A percentile compares a stretch with the other conserved stretches of the same genome.
Conservation (phyloP, 2,329 filamentous ascomycete genomes). For the Fusarium udum region DNA sequence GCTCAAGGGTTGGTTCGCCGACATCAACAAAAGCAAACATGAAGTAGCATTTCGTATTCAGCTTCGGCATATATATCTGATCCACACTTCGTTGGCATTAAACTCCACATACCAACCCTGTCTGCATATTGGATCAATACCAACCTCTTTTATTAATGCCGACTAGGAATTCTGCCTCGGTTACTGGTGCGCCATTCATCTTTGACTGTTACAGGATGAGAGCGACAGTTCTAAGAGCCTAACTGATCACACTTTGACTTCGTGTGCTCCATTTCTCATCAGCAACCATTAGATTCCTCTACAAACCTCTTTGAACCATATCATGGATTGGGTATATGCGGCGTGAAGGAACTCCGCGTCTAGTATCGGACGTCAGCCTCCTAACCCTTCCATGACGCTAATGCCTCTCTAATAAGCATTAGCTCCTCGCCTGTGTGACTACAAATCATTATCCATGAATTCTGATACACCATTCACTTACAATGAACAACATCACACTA, state of each 20-base stretch:
- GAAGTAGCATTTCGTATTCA: background rate
- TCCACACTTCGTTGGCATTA: constrained; percentile 14
- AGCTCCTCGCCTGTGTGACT: background rate
- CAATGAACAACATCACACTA: background rate
- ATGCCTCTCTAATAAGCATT: background rate
- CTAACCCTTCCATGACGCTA: background rate
- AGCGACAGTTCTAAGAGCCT: background rate
- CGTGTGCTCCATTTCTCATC: too few relatives aligned
- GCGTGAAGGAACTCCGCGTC: background rate
- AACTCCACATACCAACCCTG: constrained; percentile 2
- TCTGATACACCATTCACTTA: background rate
- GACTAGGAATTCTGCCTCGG: background rate
- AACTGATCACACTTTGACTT: background rate
- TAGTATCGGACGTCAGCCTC: background rate
- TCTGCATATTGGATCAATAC: constrained; percentile 20
- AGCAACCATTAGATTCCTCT: background rate
- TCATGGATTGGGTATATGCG: too few relatives aligned
- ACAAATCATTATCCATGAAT: too few relatives aligned
- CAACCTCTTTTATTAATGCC: background rate
- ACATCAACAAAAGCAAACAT: constrained; percentile 13
- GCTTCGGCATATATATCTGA: constrained; percentile 3
- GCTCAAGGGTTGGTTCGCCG: background rate
- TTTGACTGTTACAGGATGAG: background rate
- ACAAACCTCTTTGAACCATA: too few relatives aligned
- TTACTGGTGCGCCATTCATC: background rate